Conservation (phyloP, 306 rosid genomes). For the Cicer chorassanicum region DNA sequence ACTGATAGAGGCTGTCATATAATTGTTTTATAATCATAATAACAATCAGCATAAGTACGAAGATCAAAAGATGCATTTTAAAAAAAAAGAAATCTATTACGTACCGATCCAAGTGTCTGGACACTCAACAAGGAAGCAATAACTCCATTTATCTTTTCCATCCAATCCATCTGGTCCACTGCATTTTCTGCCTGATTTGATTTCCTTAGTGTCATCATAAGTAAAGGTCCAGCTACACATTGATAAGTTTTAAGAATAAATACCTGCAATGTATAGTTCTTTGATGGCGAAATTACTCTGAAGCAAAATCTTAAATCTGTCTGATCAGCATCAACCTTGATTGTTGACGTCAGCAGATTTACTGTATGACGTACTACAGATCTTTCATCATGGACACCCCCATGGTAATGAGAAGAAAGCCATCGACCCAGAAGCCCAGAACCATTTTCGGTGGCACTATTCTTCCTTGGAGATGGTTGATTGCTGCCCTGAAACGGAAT, state of each 20-base stretch:
- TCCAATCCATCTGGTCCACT: slow-evolving; percentile 86
- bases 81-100: slow-evolving; percentile 29
- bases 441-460: slow-evolving; percentile 60
- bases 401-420: slow-evolving; percentile 85
- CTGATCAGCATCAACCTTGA: slow-evolving; percentile 82
- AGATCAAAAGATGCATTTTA: slow-evolving; percentile 28
- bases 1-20: slow-evolving; percentile 59
- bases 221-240: slow-evolving; percentile 17
- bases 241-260: slow-evolving; percentile 18
- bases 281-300: slow-evolving; percentile 78
- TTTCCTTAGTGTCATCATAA: slow-evolving; percentile 35
- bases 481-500: slow-evolving; percentile 54
- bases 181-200: slow-evolving; percentile 82
- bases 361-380: slow-evolving; percentile 74
- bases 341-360: slow-evolving; percentile 79
- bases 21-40: slow-evolving; percentile 35
- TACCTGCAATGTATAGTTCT: slow-evolving; percentile 84
- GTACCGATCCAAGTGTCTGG: slow-evolving; percentile 68
- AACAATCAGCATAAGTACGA: slow-evolving; percentile 41
- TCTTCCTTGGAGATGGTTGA: slow-evolving; percentile 64
- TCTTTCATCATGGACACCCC: slow-evolving; percentile 78
- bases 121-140: slow-evolving; percentile 75
- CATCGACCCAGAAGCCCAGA: slow-evolving; percentile 73
- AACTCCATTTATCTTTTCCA: slow-evolving; percentile 82
- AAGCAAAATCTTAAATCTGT: slow-evolving; percentile 88